Base-by-base conservation (phyloP, 768 basidiomycete species). In the Termitomyces bulborhizus region DNA sequence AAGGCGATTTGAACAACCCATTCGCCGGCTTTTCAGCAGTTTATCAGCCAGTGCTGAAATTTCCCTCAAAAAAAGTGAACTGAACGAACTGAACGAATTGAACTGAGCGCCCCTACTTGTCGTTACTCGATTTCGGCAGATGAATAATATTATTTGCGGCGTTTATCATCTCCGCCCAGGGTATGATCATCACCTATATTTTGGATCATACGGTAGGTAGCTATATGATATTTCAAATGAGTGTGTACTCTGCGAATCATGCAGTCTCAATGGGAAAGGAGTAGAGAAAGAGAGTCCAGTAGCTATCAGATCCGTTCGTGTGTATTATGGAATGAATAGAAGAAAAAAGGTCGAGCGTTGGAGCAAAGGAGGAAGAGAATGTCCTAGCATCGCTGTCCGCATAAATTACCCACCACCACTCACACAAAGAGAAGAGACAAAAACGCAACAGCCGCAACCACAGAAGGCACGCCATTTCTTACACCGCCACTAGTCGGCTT, bases 401-500 rank as follows among this genome's bases (percentile, higher is more conserved):
- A 54, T n/a, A n/a, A 7, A 29, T 12, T 24, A n/a, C 18, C 12
- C 15, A n/a, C 9, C 27, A 29, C 6, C 43, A 16, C 44, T 51
- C 26, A 46, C 27, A 51, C 18, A 37, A 46, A 43, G 8, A 46
- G 27, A 40, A 51, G 37, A 11, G 50, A 37, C 50, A 37, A 40
- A 15, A 51, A 41, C 15, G 37, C 34, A 32, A 45, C 13, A 3
- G 36, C 4, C 12, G 6, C 41, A 16, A 50, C 43, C 26, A n/a
- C 49, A 11, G 32, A 11, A 12, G 50, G 21, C 43, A 46, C 37
- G 3, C 26, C n/a, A 12, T 45, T 32, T 3, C 18, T 56, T 3
- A 37, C 16, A 6, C 55, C 55, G 4, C 39, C 55, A 29, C 34
- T 51, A 6, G 55, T 56, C 29, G 55, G 42, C 18, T 36, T 36